These are phyloP conservation scores for Oidiodendron maius DNA, from an alignment of 495 filamentous ascomycete genomes.

Conservation along the genomic window DNA sequence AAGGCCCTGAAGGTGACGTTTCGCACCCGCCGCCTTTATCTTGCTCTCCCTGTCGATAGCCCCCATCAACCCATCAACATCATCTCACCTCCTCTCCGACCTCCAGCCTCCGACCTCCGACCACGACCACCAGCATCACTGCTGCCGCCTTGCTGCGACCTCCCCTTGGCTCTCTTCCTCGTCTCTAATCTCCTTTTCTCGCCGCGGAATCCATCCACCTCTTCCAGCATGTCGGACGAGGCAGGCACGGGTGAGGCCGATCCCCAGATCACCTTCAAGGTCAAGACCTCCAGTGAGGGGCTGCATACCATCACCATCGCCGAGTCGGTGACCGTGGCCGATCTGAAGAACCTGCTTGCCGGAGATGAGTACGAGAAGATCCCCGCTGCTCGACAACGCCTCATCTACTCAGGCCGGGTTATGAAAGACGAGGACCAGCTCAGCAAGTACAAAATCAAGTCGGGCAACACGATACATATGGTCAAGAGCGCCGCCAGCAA, in stretches of 20 bases:
- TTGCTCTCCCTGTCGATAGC: too few species aligned
- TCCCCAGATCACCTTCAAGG: conserved; percentile 77
- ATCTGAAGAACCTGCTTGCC: conserved; percentile 85
- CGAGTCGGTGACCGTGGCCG: conserved; percentile 67
- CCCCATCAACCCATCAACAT: too few species aligned
- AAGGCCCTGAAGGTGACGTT: too few species aligned
- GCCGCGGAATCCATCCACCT: too few species aligned
- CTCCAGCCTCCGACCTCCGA: too few species aligned
- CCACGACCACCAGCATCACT: too few species aligned
- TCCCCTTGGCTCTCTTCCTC: too few species aligned
- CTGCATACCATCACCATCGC: conserved; percentile 78
- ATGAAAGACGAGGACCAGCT: conserved; percentile 89
- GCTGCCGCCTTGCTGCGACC: too few species aligned
- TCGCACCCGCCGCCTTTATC: too few species aligned
- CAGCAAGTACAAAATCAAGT: conserved; percentile 85
- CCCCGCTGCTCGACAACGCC: conserved; percentile 76
- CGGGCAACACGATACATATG: conserved; percentile 91
- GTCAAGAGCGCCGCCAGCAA: conserved; percentile 95
- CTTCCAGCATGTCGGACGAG: conserved; percentile 49
- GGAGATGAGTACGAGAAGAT: conserved; percentile 75
- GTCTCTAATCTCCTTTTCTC: too few species aligned
- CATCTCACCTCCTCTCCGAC: too few species aligned
- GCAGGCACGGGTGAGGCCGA: conserved; percentile 33
- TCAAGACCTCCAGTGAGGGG: conserved; percentile 84
- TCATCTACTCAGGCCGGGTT: conserved; percentile 96